phyloP scores from a whole-genome alignment of 495 filamentous ascomycete genomes.

The Penicillium manginii region DNA sequence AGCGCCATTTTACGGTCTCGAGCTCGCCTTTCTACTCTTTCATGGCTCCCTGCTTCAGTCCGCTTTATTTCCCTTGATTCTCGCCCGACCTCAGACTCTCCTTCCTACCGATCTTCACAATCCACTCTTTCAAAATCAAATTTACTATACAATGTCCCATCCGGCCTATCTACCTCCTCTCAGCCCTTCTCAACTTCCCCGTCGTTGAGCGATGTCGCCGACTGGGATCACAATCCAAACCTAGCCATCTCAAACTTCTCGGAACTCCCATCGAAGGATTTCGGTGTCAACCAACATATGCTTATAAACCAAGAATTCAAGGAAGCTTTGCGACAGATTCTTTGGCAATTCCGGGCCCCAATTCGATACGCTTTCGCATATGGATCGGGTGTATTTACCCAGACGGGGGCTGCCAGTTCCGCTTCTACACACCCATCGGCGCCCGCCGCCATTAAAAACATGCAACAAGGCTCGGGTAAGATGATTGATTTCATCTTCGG shows the following conservation, averaged over 20 bases:
- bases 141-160: constrained; percentile 21
- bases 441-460: constrained; percentile 73
- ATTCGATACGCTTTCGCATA: constrained; percentile 97
- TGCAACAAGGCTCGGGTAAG: constrained; percentile 84
- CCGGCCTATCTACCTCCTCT: constrained; percentile 20
- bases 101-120: constrained; percentile 23
- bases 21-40: constrained; percentile 19
- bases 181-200: constrained; percentile 46
- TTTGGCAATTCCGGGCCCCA: constrained; percentile 91
- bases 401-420: constrained; percentile 57
- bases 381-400: constrained; percentile 93
- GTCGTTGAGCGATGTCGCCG: constrained; percentile 41
- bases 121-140: constrained; percentile 16
- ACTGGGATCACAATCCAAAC: constrained; percentile 84
- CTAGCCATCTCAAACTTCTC: constrained; percentile 76
- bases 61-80: constrained; percentile 36
- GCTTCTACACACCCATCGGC: constrained; percentile 71
- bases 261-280: constrained; percentile 84
- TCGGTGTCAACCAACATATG: constrained; percentile 95
- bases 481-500: constrained; percentile 99
- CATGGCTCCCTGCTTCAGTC: constrained; percentile 24
- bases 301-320: constrained; percentile 93
- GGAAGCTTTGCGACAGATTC: constrained; percentile 80
- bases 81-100: constrained; percentile 20
- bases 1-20: constrained; percentile 32